Evolutionary conservation across 2,329 filamentous ascomycete genomes (phyloP).

Genomic region (Didymella pinodella): DNA sequence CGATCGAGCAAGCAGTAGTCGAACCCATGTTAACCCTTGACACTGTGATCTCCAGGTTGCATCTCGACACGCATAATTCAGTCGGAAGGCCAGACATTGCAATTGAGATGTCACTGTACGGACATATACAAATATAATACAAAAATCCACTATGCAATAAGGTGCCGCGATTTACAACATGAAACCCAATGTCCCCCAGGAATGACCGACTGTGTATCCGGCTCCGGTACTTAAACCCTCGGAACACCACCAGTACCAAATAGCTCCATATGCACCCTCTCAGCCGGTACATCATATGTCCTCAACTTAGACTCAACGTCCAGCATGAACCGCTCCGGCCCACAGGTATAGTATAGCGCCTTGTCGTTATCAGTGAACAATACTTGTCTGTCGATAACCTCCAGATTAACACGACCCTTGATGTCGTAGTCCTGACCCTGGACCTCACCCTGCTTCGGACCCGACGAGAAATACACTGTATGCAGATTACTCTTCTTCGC

Average conservation of each 20-base stretch:
- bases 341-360: conserved; percentile 76
- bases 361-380: conserved; percentile 64
- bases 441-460: conserved; percentile 54
- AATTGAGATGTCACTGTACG: not conserved
- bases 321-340: conserved; percentile 74
- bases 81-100: too few relatives aligned
- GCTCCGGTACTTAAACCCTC: conserved; percentile 27
- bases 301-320: conserved; percentile 63
- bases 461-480: conserved; percentile 66
- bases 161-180: not conserved
- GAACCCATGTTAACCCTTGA: not conserved
- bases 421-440: conserved; percentile 67
- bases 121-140: not conserved
- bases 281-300: conserved; percentile 63
- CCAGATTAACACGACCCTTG: conserved; percentile 66
- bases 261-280: conserved; percentile 71
- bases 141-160: not conserved
- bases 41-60: not conserved
- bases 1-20: not conserved
- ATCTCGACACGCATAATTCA: not conserved
- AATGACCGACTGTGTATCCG: conserved; percentile 3
- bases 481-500: conserved; percentile 59
- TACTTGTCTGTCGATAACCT: conserved; percentile 61
- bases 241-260: conserved; percentile 59
- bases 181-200: conserved; percentile 6